Evolutionary conservation across 768 basidiomycete genomes (phyloP).

Genomic region (Pleurotus tuoliensis): DNA sequence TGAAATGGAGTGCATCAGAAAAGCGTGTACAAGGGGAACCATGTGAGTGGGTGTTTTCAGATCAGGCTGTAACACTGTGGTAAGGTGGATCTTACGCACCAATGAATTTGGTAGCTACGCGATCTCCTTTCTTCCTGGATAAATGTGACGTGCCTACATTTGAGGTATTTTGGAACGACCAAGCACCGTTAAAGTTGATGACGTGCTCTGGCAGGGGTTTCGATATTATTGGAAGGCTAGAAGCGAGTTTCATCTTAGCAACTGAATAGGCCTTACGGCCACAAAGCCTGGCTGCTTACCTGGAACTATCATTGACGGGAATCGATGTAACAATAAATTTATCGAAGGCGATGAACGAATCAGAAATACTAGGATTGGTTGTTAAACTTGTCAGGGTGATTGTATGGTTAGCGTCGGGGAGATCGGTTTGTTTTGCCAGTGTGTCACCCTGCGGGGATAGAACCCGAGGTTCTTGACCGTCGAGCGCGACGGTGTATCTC

Average conservation of each 20-base stretch:
- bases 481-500: constrained; percentile 47
- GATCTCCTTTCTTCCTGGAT: constrained; percentile 41
- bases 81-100: constrained; percentile 31
- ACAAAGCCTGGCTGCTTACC: background rate
- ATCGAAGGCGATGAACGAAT: constrained; percentile 48
- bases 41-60: background rate
- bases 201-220: background rate
- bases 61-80: background rate
- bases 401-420: constrained; percentile 48
- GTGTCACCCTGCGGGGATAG: constrained; percentile 13
- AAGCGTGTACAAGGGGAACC: background rate
- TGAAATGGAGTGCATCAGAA: background rate
- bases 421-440: constrained; percentile 30
- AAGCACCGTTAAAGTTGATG: constrained; percentile 44
- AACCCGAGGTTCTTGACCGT: constrained; percentile 31
- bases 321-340: constrained; percentile 45
- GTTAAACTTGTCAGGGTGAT: constrained; percentile 46
- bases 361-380: constrained; percentile 23
- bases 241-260: background rate
- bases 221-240: background rate
- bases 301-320: constrained; percentile 39
- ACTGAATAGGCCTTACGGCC: background rate
- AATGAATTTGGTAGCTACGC: constrained; percentile 36
- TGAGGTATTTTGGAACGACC: constrained; percentile 36
- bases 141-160: constrained; percentile 16